phyloP scores from a whole-genome alignment of 192 early-diverging fungal genomes.

The Coemansia furcata region DNA sequence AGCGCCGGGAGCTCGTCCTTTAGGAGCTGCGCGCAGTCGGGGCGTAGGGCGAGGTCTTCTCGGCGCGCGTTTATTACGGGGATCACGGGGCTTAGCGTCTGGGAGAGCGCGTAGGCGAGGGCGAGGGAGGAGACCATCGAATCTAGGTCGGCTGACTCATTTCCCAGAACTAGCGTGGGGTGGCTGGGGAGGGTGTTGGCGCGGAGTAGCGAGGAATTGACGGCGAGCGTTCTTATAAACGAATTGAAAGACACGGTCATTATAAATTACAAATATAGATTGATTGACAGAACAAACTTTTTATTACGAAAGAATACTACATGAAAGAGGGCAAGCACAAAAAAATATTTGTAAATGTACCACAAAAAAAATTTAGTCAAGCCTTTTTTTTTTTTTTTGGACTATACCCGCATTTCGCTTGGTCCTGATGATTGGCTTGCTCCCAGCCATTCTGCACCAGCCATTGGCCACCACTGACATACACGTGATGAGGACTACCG shows the following conservation, averaged over 20 bases:
- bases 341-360: background rate
- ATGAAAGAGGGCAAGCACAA: background rate
- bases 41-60: conserved; percentile 34
- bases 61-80: conserved; percentile 43
- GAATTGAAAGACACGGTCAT: background rate
- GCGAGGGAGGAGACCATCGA: conserved; percentile 49
- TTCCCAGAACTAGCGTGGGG: conserved; percentile 47
- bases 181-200: background rate
- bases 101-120: conserved; percentile 35
- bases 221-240: background rate
- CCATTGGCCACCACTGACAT: no score
- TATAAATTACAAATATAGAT: background rate
- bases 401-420: no score
- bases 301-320: no score
- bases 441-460: no score
- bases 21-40: conserved; percentile 33
- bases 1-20: conserved; percentile 3
- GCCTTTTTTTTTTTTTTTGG: no score
- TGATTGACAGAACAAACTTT: no score
- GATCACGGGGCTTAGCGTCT: conserved; percentile 1
- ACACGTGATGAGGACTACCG: no score
- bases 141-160: conserved; percentile 54
- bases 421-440: no score
- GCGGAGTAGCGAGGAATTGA: background rate
- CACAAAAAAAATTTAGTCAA: no score